phyloP scores from a whole-genome alignment of 2,329 filamentous ascomycete species.

The Shiraia sp. region DNA sequence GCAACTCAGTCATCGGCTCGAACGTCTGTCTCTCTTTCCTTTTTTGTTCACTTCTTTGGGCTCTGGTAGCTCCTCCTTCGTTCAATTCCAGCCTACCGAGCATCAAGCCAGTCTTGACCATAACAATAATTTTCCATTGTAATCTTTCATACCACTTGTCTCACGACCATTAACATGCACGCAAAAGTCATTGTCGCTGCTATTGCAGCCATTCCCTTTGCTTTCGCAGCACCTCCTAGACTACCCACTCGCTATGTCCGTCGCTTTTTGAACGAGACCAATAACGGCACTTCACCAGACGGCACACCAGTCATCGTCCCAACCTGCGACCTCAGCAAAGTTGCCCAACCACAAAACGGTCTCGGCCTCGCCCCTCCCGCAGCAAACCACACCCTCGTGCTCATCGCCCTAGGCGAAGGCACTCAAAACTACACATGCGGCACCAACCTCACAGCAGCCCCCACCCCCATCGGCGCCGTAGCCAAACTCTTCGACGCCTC shows the following conservation, averaged over 20 bases:
- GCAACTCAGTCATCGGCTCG: conserved; percentile 6
- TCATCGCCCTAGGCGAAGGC: conserved; percentile 52
- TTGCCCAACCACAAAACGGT: conserved; percentile 30
- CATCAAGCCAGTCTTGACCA: neutral
- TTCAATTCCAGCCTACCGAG: no score
- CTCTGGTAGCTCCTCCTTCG: conserved; percentile 37
- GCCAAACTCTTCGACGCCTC: conserved; percentile 37
- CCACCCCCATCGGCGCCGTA: conserved; percentile 49
- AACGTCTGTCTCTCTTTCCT: conserved; percentile 14
- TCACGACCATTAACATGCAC: conserved; percentile 24
- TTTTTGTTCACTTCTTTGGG: conserved; percentile 26
- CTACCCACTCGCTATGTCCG: conserved; percentile 10
- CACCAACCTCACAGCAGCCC: conserved; percentile 29
- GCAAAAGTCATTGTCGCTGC: conserved; percentile 21
- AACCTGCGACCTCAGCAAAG: conserved; percentile 27
- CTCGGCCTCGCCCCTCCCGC: conserved; percentile 31
- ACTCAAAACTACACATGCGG: conserved; percentile 57
- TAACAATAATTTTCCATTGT: neutral
- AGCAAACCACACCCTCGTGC: conserved; percentile 42
- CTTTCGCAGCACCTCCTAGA: conserved; percentile 25
- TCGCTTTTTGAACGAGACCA: conserved; percentile 11
- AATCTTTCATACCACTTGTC: conserved; percentile 1
- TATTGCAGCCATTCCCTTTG: conserved; percentile 26
- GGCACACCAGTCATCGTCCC: conserved; percentile 1
- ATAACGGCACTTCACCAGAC: conserved; percentile 14